phyloP scores from a whole-genome alignment of 306 rosid species.

The Ziziphus jujuba region DNA sequence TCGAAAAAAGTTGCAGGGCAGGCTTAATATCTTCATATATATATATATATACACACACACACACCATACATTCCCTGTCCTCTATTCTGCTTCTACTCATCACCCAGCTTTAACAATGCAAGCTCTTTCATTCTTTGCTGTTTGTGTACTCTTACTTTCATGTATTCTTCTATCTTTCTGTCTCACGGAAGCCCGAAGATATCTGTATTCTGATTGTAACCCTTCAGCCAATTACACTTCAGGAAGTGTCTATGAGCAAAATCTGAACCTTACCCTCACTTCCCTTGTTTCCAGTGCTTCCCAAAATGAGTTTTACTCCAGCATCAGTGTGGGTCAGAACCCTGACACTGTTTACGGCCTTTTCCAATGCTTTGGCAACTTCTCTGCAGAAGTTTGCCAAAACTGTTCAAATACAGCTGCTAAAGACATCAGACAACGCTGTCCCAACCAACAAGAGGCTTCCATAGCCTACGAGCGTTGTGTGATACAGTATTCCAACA shows the following conservation, averaged over 20 bases:
- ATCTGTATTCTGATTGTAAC: background rate
- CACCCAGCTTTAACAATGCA: conserved; percentile 3
- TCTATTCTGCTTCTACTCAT: too few species aligned
- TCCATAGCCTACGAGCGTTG: conserved; percentile 6
- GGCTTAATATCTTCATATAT: too few species aligned
- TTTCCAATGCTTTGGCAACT: conserved; percentile 28
- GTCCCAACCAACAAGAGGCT: conserved; percentile 31
- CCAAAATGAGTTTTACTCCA: conserved; percentile 11
- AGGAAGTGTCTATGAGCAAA: conserved; percentile 28
- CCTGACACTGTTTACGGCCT: conserved; percentile 24
- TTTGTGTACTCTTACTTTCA: conserved; percentile 12
- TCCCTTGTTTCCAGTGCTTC: conserved; percentile 27
- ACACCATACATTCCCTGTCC: too few species aligned
- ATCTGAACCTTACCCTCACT: conserved; percentile 22
- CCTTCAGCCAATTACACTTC: conserved; percentile 23
- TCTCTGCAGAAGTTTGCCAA: conserved; percentile 19
- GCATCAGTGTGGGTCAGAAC: conserved; percentile 16
- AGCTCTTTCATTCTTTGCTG: conserved; percentile 6
- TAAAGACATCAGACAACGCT: conserved; percentile 6
- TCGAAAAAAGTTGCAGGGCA: too few species aligned
- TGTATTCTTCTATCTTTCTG: conserved; percentile 28
- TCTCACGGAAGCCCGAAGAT: conserved; percentile 17
- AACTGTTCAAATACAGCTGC: conserved; percentile 26
- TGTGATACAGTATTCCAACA: conserved; percentile 18
- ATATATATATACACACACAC: too few species aligned